A percentile compares a stretch with the other conserved stretches of the same genome.
These are phyloP conservation scores for Phaeoacremonium minimum DNA, from an alignment of 2,329 filamentous ascomycete genomes.

Conservation along the genomic window DNA sequence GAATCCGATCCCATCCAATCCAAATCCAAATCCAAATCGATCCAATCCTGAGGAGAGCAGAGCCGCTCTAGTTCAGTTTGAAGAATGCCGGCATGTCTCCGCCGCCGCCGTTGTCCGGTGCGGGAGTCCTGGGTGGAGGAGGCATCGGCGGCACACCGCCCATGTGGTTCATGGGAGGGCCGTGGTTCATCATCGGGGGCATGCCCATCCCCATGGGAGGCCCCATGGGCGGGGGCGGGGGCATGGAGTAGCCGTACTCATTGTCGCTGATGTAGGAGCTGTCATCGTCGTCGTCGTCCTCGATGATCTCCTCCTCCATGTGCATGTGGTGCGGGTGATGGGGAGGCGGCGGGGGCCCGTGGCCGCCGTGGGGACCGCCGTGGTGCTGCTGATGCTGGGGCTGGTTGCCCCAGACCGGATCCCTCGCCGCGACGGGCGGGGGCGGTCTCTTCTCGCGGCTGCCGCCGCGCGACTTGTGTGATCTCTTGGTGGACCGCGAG, in stretches of 20 bases:
- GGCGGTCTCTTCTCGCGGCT: slow-evolving; percentile 1
- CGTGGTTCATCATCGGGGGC: too few species aligned
- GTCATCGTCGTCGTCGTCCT: slow-evolving; percentile 4
- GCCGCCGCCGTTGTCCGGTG: not conserved
- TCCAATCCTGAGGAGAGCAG: too few species aligned
- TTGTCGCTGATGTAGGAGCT: slow-evolving; percentile 4
- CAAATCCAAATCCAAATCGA: too few species aligned
- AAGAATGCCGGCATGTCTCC: slow-evolving; percentile 4
- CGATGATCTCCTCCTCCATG: slow-evolving; percentile 1
- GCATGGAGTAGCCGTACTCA: slow-evolving; percentile 4
- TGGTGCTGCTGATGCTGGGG: too few species aligned
- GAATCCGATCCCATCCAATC: too few species aligned
- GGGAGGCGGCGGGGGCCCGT: slow-evolving; percentile 1
- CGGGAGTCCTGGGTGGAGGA: slow-evolving; percentile 2
- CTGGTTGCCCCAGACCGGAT: too few species aligned
- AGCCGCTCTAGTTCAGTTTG: too few species aligned
- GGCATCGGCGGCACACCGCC: slow-evolving; percentile 7
- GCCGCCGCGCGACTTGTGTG: slow-evolving; percentile 4
- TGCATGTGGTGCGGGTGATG: not conserved
- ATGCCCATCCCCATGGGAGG: slow-evolving; percentile 3
- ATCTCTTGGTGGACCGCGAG: slow-evolving; percentile 5
- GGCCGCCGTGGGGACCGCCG: slow-evolving; percentile 3
- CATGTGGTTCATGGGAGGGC: too few species aligned
- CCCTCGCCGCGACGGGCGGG: not conserved
- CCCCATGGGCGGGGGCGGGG: slow-evolving; percentile 1